Conservation (phyloP, 805 yeast species). For the Saturnispora quitensis region DNA sequence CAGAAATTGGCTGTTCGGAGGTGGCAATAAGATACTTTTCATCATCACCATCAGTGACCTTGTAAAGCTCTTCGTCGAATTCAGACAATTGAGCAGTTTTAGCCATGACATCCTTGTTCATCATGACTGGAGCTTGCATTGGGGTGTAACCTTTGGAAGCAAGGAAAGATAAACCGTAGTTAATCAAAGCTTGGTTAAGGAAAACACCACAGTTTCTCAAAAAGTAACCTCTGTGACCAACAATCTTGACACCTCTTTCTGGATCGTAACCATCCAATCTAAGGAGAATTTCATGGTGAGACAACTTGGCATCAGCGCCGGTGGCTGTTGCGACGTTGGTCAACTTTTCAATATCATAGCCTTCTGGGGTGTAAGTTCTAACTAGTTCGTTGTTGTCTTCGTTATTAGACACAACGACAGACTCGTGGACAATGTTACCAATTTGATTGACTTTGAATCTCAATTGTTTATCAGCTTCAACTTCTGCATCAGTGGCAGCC, state of each 20-base stretch:
- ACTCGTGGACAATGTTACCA: constrained; percentile 90
- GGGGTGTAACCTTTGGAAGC: constrained; percentile 70
- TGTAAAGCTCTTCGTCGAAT: constrained; percentile 96
- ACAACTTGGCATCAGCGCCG: constrained; percentile 64
- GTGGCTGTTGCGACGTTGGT: constrained; percentile 69
- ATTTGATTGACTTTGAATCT: constrained; percentile 77
- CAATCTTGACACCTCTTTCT: constrained; percentile 94
- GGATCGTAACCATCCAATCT: constrained; percentile 98
- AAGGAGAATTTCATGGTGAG: constrained; percentile 91
- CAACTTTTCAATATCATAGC: constrained; percentile 37
- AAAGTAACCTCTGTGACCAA: constrained; percentile 98
- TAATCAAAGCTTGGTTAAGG: constrained; percentile 94
- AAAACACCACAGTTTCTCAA: constrained; percentile 93
- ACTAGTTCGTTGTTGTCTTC: constrained; percentile 89
- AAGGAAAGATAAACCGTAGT: constrained; percentile 85
- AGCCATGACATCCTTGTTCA: constrained; percentile 99
- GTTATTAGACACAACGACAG: constrained; percentile 77
- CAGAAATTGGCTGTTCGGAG: constrained; percentile 98
- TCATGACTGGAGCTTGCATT: constrained; percentile 98
- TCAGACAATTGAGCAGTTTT: constrained; percentile 97
- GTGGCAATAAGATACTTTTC: constrained; percentile 98
- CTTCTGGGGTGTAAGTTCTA: constrained; percentile 80
- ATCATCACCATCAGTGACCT: constrained; percentile 93
- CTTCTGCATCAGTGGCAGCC: constrained; percentile 56
- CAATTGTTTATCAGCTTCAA: constrained; percentile 66